These are phyloP conservation scores for Przewalskia tangutica DNA, from an alignment of 257 asterid species.

Conservation along the genomic window DNA sequence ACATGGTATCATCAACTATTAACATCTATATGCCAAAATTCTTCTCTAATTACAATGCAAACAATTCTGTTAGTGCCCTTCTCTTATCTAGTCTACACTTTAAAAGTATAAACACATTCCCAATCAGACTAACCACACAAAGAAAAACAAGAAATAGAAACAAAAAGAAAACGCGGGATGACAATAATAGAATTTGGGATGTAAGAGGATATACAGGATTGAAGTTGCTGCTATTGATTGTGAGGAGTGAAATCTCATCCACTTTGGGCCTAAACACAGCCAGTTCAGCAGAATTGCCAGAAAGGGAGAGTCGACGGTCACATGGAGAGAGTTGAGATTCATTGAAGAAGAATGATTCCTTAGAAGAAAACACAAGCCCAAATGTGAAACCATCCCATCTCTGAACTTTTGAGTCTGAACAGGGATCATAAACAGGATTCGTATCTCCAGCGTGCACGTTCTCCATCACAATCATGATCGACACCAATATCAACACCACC, in stretches of 20 bases:
- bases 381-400: conserved; percentile 75
- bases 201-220: conserved; percentile 29
- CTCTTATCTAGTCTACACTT: neutral
- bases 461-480: conserved; percentile 15
- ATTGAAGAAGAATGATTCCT: conserved; percentile 58
- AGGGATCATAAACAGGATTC: conserved; percentile 57
- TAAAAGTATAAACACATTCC: neutral
- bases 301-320: conserved; percentile 60
- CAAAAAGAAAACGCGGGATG: too few relatives aligned
- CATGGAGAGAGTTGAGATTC: conserved; percentile 90
- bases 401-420: conserved; percentile 63
- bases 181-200: neutral
- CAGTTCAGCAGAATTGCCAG: conserved; percentile 30
- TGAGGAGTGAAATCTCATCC: conserved; percentile 90
- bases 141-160: too few relatives aligned
- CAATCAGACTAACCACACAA: neutral
- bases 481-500: conserved; percentile 11
- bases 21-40: neutral
- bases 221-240: conserved; percentile 45
- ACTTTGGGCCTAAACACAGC: conserved; percentile 85
- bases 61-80: neutral
- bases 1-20: neutral
- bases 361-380: conserved; percentile 70
- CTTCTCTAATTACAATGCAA: neutral
- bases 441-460: conserved; percentile 39